Conservation (phyloP, 805 yeast species). For the Saccharomycopsis fermentans region DNA sequence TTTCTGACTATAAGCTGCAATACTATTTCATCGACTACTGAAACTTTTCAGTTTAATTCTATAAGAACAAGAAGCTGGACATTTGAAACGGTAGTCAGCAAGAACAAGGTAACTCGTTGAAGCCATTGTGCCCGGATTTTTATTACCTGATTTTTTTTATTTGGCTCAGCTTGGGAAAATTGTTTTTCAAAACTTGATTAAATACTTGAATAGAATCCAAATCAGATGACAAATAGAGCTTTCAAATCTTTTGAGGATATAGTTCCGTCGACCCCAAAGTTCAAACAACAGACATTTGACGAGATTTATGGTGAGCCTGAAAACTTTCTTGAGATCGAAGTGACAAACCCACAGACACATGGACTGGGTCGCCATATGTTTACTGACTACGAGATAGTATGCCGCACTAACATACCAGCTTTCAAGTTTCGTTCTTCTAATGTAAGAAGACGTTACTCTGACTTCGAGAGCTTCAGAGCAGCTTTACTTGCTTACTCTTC, state of each 20-base stretch:
- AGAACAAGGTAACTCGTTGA: too few species aligned
- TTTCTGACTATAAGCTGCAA: too few species aligned
- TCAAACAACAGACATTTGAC: conserved; percentile 55
- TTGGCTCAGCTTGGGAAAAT: too few species aligned
- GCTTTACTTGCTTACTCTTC: conserved; percentile 67
- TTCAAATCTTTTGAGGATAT: conserved; percentile 24
- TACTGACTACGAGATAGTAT: conserved; percentile 86
- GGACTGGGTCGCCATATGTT: conserved; percentile 56
- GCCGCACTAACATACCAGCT: conserved; percentile 86
- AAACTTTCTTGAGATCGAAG: conserved; percentile 86
- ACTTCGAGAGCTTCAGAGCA: conserved; percentile 73
- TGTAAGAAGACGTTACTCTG: conserved; percentile 82
- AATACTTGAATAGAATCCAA: too few species aligned
- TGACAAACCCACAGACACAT: conserved; percentile 69
- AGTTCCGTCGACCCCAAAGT: conserved; percentile 23
- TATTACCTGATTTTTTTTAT: too few species aligned
- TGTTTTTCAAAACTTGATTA: too few species aligned
- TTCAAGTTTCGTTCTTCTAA: conserved; percentile 53
- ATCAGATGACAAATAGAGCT: conserved; percentile 1
- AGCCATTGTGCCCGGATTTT: too few species aligned
- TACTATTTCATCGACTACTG: too few species aligned
- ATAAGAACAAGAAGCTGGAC: too few species aligned
- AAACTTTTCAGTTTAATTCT: too few species aligned
- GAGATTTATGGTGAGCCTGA: conserved; percentile 93
- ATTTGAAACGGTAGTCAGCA: too few species aligned